These are phyloP conservation scores for Termitomyces sp. DNA, from an alignment of 768 basidiomycete species.

Conservation along the genomic window DNA sequence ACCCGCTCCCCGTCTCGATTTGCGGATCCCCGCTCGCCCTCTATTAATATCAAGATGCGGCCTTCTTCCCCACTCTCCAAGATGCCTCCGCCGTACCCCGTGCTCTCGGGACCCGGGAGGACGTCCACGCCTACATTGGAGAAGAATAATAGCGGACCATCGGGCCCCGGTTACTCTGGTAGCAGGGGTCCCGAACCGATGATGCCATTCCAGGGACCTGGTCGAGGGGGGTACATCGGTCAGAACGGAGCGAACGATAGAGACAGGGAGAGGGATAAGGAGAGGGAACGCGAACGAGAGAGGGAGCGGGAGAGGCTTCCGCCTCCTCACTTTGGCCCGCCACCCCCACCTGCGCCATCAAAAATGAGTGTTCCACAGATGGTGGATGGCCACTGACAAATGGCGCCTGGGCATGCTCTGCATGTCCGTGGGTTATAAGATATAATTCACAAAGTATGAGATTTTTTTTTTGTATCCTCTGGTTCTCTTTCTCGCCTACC, in stretches of 20 bases:
- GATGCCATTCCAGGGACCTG: slow-evolving; percentile 21
- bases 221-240: slow-evolving; percentile 11
- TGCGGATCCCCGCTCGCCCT: slow-evolving; percentile 22
- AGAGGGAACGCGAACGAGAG: slow-evolving; percentile 21
- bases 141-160: slow-evolving; percentile 9
- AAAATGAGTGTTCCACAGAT: slow-evolving; percentile 43
- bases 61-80: slow-evolving; percentile 26
- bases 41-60: slow-evolving; percentile 28
- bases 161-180: slow-evolving; percentile 15
- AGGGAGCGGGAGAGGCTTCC: slow-evolving; percentile 21
- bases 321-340: slow-evolving; percentile 22
- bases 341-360: slow-evolving; percentile 26
- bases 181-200: slow-evolving; percentile 29
- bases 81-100: slow-evolving; percentile 15
- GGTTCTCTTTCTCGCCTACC: not conserved
- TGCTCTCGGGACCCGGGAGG: slow-evolving; percentile 19
- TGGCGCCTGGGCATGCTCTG: not conserved
- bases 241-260: slow-evolving; percentile 13
- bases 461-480: not conserved
- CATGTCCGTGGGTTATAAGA: not conserved
- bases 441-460: not conserved
- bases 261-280: slow-evolving; percentile 21
- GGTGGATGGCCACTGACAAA: slow-evolving; percentile 31
- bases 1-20: slow-evolving; percentile 25
- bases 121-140: slow-evolving; percentile 22